Evolutionary conservation across 768 basidiomycete species (phyloP).

Genomic region (Polyporus arcularius): DNA sequence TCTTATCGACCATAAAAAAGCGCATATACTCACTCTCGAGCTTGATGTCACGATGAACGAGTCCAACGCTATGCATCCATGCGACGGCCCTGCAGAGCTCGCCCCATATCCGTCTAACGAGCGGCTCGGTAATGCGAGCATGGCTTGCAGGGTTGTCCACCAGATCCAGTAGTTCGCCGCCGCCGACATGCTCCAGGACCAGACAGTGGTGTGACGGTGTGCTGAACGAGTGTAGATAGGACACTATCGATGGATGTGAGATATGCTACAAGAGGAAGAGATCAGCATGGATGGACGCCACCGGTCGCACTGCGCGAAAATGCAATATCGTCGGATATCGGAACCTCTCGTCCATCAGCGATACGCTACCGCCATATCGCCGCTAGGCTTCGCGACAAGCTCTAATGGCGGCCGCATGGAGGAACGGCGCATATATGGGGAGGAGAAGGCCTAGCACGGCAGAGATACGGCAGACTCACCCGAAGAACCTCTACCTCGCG

Average conservation of each 20-base stretch:
- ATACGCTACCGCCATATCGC: not conserved
- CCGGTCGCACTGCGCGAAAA: not conserved
- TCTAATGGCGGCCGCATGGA: too few relatives aligned
- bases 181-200: constrained; percentile 72
- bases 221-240: constrained; percentile 69
- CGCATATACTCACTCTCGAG: constrained; percentile 58
- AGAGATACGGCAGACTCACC: constrained; percentile 42
- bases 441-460: not conserved
- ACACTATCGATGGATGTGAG: constrained; percentile 78
- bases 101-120: constrained; percentile 68
- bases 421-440: not conserved
- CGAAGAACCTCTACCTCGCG: constrained; percentile 84
- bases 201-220: constrained; percentile 75
- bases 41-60: constrained; percentile 92
- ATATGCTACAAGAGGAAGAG: constrained; percentile 53
- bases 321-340: too few relatives aligned
- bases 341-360: not conserved
- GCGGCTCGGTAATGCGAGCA: constrained; percentile 39
- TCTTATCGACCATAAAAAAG: not conserved
- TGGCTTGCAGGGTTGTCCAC: constrained; percentile 55
- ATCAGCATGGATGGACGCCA: constrained; percentile 7
- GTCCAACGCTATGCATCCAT: constrained; percentile 84
- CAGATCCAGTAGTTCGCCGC: constrained; percentile 81
- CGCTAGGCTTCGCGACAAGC: too few relatives aligned
- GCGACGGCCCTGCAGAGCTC: constrained; percentile 79